These are phyloP conservation scores for Pleurotus giganteus DNA, from an alignment of 768 basidiomycete species.

Conservation along the genomic window DNA sequence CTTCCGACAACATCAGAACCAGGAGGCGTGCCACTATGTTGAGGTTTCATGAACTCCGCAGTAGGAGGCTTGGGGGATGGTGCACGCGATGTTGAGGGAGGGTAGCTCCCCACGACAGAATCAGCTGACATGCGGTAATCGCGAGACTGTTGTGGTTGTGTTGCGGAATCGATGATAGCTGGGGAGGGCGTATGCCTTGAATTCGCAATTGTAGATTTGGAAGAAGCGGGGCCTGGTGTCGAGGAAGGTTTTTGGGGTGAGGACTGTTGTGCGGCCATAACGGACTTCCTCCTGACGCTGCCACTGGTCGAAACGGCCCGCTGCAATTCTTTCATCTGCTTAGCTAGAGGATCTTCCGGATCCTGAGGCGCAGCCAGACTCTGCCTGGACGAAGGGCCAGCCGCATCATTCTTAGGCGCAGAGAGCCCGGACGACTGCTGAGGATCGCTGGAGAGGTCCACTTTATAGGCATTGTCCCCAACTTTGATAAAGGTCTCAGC, in stretches of 20 bases:
- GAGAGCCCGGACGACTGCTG: constrained; percentile 39
- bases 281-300: constrained; percentile 44
- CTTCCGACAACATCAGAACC: constrained; percentile 63
- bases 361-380: constrained; percentile 20
- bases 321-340: constrained; percentile 61
- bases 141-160: constrained; percentile 29
- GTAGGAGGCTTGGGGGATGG: constrained; percentile 71
- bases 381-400: constrained; percentile 27
- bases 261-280: constrained; percentile 14
- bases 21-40: constrained; percentile 37
- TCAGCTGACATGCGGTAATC: constrained; percentile 80
- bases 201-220: constrained; percentile 28
- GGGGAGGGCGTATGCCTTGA: constrained; percentile 19
- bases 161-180: constrained; percentile 22
- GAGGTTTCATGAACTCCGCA: constrained; percentile 77
- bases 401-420: constrained; percentile 17
- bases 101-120: constrained; percentile 75
- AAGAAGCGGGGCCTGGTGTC: constrained; percentile 20
- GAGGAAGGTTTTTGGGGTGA: constrained; percentile 22
- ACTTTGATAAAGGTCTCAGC: constrained; percentile 70
- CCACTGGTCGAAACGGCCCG: constrained; percentile 43
- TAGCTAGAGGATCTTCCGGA: constrained; percentile 60
- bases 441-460: constrained; percentile 66
- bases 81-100: constrained; percentile 59
- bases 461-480: constrained; percentile 64